Base-by-base conservation (phyloP, 306 rosid genomes). In the Medicago truncatula region DNA sequence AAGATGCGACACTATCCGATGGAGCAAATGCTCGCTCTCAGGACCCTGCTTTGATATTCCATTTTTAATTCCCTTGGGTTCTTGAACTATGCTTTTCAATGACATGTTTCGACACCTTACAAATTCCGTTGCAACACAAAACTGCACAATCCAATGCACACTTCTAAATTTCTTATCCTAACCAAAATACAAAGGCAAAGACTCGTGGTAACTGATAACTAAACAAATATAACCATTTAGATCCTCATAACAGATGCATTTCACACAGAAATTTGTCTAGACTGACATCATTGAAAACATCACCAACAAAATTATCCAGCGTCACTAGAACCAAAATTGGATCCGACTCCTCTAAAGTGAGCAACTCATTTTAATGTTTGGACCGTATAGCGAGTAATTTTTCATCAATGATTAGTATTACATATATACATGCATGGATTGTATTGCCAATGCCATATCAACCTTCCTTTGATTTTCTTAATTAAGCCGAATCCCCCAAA, bases 1-100 rank as follows among this genome's bases (percentile, higher is more conserved):
- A 60, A 91, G 73, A 46, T 91, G 90, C 4, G 90, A 84, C 79
- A 86, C 87, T 1, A 83, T 58, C 44, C 81, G 59, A 68, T 86
- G 28, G 12, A 60, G 88, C 90, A 87, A 81, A 23, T 64, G 86
- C 86, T 72, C 85, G 69, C 84, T 18, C 70, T 21, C 23, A 21
- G 23, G 1, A 21, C 23, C 23, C 23, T 21, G 23, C 23, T 21
- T 21, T 21, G 92, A 83, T 70, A 77, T 76, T 4, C 92, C 76
- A 80, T 80, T 88, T 76, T 70, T 88, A 76, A 87, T 82, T 54
- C 71, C 91, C 79, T 81, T 71, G 38, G 86, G 76, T 78, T 89
- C 88, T 0, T 89, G 85, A 18, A 89, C 82, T 47, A 89, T 72
- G 87, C 82, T 81, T 83, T 83, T 87, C 71, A 83, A 80, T 34